Evolutionary conservation across 2,329 filamentous ascomycete genomes (phyloP).

Genomic region (Cadophora malorum): DNA sequence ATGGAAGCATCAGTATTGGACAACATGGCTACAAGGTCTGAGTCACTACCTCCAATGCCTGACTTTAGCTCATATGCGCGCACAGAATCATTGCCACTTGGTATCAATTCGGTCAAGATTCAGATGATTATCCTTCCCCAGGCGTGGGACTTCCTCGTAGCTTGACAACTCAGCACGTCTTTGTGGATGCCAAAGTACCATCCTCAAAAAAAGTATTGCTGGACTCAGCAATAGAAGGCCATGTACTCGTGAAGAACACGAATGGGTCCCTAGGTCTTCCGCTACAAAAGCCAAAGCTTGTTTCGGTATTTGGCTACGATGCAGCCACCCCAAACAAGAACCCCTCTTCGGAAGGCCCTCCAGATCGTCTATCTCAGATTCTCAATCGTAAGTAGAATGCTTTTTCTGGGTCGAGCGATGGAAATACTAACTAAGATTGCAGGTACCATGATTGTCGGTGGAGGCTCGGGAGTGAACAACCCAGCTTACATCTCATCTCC

Average conservation of each 20-base stretch:
- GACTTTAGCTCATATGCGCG: conserved; percentile 16
- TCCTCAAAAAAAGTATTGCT: conserved; percentile 49
- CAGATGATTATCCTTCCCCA: conserved; percentile 42
- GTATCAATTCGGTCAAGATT: conserved; percentile 65
- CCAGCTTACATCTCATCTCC: conserved; percentile 59
- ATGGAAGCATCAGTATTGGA: conserved; percentile 51
- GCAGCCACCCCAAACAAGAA: conserved; percentile 41
- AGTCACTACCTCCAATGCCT: conserved; percentile 52
- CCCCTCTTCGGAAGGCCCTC: conserved; percentile 8
- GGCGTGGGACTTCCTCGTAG: conserved; percentile 58
- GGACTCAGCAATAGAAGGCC: conserved; percentile 66
- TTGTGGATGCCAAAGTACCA: conserved; percentile 61
- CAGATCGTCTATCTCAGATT: conserved; percentile 1
- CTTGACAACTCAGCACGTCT: conserved; percentile 55
- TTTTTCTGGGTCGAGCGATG: neutral
- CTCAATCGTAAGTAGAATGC: conserved; percentile 13
- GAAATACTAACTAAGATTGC: neutral
- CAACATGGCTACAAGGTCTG: conserved; percentile 67
- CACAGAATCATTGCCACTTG: conserved; percentile 62
- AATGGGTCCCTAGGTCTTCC: conserved; percentile 53
- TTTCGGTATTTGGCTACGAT: conserved; percentile 70
- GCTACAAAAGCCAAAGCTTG: conserved; percentile 52
- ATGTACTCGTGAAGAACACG: conserved; percentile 68
- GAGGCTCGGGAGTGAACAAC: conserved; percentile 56
- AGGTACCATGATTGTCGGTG: conserved; percentile 20